Percentiles rank a stretch among this genome's conserved stretches.
Conservation (phyloP, 768 basidiomycete genomes). For the Tephrocybe sp. region DNA sequence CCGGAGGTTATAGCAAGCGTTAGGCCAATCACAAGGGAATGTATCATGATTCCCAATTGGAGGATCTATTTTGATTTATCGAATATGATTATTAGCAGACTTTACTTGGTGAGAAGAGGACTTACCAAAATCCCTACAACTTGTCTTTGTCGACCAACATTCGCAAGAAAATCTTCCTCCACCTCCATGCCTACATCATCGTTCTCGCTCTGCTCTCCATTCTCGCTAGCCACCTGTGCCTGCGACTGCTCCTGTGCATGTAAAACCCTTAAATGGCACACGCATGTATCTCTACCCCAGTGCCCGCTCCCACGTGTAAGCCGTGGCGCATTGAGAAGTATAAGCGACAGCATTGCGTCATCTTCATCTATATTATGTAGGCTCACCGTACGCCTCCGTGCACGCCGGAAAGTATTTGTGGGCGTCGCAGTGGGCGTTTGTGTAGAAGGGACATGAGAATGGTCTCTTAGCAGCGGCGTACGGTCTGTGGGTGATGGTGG, state of each 20-base stretch:
- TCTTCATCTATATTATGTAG: conserved; percentile 16
- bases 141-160: conserved; percentile 58
- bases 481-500: conserved; percentile 7
- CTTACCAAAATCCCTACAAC: conserved; percentile 74
- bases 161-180: conserved; percentile 23
- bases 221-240: conserved; percentile 8
- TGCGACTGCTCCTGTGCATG: conserved; percentile 8
- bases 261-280: too few relatives aligned
- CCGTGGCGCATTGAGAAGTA: conserved; percentile 21
- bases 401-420: too few relatives aligned
- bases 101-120: conserved; percentile 8
- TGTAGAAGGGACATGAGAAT: neutral
- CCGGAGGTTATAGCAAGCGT: conserved; percentile 73
- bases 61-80: conserved; percentile 51
- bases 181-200: conserved; percentile 15
- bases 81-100: neutral
- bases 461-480: conserved; percentile 12
- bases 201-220: conserved; percentile 5
- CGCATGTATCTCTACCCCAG: conserved; percentile 17
- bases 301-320: conserved; percentile 17
- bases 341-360: conserved; percentile 15
- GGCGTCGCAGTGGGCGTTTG: conserved; percentile 5
- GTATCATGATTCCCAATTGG: conserved; percentile 84
- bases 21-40: conserved; percentile 78
- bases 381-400: too few relatives aligned